Conservation (phyloP, 2,329 filamentous ascomycete species). For the Aspergillus quadrilineatus region DNA sequence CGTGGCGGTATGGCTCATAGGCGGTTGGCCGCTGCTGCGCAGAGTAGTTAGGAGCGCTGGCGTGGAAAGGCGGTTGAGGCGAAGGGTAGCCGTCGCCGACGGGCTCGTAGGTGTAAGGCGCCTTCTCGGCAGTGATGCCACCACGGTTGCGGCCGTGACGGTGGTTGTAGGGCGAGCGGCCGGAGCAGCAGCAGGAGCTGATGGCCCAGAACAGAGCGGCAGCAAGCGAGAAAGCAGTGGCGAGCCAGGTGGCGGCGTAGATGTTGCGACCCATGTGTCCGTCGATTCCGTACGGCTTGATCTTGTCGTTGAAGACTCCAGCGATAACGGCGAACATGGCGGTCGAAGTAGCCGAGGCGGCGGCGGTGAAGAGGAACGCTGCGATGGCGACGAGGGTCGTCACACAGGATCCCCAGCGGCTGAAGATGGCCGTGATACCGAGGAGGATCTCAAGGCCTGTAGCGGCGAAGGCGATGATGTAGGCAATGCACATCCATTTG, state of each 20-base stretch:
- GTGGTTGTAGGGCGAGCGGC: conserved; percentile 54
- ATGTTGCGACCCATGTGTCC: conserved; percentile 67
- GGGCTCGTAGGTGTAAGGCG: conserved; percentile 61
- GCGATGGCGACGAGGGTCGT: conserved; percentile 72
- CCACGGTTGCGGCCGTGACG: conserved; percentile 39
- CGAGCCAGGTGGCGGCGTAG: conserved; percentile 74
- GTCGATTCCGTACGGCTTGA: conserved; percentile 70
- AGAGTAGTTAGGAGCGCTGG: conserved; percentile 29
- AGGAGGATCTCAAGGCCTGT: conserved; percentile 72
- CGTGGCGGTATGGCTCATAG: conserved; percentile 42
- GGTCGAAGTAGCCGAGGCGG: conserved; percentile 70
- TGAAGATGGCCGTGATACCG: conserved; percentile 80
- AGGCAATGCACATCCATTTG: conserved; percentile 81
- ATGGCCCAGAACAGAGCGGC: conserved; percentile 88
- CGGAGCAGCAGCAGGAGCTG: conserved; percentile 87
- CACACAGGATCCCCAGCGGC: conserved; percentile 74
- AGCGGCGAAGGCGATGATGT: conserved; percentile 68
- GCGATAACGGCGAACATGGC: conserved; percentile 70
- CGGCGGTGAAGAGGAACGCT: conserved; percentile 58
- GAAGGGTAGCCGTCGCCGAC: conserved; percentile 37
- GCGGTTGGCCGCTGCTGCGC: conserved; percentile 31
- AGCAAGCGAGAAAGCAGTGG: conserved; percentile 71
- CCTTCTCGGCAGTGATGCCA: conserved; percentile 57
- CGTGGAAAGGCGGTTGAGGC: conserved; percentile 24
- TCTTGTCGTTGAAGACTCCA: conserved; percentile 64